Conservation (phyloP, 2,329 filamentous ascomycete genomes). For the Botryotinia globosa region DNA sequence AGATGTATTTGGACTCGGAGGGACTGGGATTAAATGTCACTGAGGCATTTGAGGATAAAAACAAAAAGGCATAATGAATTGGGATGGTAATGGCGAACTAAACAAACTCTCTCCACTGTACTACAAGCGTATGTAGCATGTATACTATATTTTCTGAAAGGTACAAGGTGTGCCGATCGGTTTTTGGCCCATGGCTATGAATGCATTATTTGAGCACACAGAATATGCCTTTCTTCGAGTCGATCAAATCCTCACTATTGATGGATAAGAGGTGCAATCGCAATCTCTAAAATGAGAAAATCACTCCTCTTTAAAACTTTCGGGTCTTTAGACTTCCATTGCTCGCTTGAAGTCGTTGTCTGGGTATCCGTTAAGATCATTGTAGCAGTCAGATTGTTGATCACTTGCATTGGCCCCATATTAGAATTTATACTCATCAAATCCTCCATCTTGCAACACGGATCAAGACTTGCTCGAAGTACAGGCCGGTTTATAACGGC, state of each 20-base stretch:
- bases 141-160: slow-evolving; percentile 32
- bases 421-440: too few species aligned
- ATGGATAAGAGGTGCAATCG: background rate
- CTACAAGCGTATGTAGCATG: slow-evolving; percentile 35
- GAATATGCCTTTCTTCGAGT: background rate
- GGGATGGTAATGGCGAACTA: slow-evolving; percentile 25
- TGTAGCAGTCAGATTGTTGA: background rate
- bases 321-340: background rate
- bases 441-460: background rate
- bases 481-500: background rate
- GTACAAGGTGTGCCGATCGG: slow-evolving; percentile 10
- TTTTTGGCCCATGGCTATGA: background rate
- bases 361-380: background rate
- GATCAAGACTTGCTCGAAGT: background rate
- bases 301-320: background rate
- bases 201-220: slow-evolving; percentile 5
- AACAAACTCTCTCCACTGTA: slow-evolving; percentile 51
- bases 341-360: background rate
- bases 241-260: background rate
- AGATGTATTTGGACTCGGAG: slow-evolving; percentile 87
- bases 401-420: background rate
- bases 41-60: slow-evolving; percentile 46
- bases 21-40: slow-evolving; percentile 89
- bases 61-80: slow-evolving; percentile 45
- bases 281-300: background rate